Percentiles rank a stretch among this genome's conserved stretches.
Conservation (phyloP, 768 basidiomycete genomes). For the Royoungia palumana region DNA sequence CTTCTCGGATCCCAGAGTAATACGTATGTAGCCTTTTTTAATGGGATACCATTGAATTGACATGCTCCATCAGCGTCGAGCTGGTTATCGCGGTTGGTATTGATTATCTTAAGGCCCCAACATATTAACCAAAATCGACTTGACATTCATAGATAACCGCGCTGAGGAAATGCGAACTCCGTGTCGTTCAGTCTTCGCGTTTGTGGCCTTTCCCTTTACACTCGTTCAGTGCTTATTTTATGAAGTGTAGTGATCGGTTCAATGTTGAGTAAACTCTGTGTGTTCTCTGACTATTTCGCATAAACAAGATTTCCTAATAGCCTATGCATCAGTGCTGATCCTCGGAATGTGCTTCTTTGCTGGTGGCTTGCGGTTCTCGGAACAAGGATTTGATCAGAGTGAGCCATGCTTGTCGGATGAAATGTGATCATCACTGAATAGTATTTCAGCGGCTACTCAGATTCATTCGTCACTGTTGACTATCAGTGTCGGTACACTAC, state of each 20-base stretch:
- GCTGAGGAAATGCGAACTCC: conserved; percentile 75
- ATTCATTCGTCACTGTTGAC: conserved; percentile 73
- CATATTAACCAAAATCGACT: not conserved
- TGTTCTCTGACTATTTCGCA: conserved; percentile 19
- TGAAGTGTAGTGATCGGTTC: conserved; percentile 65
- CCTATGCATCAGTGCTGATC: conserved; percentile 54
- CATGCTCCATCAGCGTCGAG: conserved; percentile 41
- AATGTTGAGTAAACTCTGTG: conserved; percentile 75
- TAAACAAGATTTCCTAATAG: conserved; percentile 5
- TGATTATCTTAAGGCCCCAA: not conserved
- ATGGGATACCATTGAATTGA: not conserved
- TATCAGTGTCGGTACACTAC: conserved; percentile 74
- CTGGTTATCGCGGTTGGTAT: conserved; percentile 67
- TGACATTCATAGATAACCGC: conserved; percentile 56
- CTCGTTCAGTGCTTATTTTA: conserved; percentile 5
- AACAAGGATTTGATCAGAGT: conserved; percentile 78
- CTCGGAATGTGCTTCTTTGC: conserved; percentile 92
- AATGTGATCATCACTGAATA: conserved; percentile 2
- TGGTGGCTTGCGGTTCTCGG: conserved; percentile 72
- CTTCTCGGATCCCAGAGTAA: conserved; percentile 50
- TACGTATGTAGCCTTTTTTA: conserved; percentile 43
- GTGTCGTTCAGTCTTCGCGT: conserved; percentile 80
- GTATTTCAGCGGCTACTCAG: conserved; percentile 51
- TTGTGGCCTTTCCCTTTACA: conserved; percentile 22
- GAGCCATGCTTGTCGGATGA: conserved; percentile 25